Conservation (phyloP, 768 basidiomycete species). For the Suillus subluteus region DNA sequence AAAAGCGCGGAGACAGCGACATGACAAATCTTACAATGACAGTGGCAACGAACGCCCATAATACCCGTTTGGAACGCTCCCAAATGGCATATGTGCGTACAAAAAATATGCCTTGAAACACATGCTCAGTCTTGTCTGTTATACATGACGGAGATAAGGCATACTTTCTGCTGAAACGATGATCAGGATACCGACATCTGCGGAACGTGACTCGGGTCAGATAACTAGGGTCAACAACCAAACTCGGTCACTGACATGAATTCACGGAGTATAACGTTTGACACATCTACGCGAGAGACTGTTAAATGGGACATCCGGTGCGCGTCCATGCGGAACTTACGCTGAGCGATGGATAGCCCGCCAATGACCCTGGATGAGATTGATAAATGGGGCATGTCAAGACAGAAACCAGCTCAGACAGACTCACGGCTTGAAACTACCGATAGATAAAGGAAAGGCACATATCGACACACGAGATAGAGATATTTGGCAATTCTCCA, state of each 20-base stretch:
- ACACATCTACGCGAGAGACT: background rate
- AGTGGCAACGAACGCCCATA: background rate
- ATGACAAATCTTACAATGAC: background rate
- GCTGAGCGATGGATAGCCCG: background rate
- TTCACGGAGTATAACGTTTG: constrained; percentile 1
- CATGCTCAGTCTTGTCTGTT: background rate
- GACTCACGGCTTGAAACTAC: constrained; percentile 2
- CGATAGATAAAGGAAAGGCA: constrained; percentile 5
- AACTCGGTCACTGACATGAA: constrained; percentile 1
- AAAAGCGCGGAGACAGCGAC: background rate
- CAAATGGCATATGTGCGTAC: constrained; percentile 12
- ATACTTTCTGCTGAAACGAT: constrained; percentile 7
- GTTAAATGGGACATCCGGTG: background rate
- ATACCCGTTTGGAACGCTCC: constrained; percentile 1
- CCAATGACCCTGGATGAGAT: constrained; percentile 26
- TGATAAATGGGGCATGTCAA: background rate
- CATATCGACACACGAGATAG: constrained; percentile 19
- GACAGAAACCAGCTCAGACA: background rate
- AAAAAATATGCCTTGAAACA: constrained; percentile 7
- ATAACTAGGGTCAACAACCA: background rate
- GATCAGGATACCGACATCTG: constrained; percentile 1
- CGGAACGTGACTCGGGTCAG: background rate
- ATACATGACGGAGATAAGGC: background rate
- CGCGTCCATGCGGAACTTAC: background rate
- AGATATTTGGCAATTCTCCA: constrained; percentile 9